Evolutionary conservation across 495 filamentous ascomycete genomes (phyloP), one percentile per base, ranked within the genome.

Genomic region (Stereocaulon alpinum): DNA sequence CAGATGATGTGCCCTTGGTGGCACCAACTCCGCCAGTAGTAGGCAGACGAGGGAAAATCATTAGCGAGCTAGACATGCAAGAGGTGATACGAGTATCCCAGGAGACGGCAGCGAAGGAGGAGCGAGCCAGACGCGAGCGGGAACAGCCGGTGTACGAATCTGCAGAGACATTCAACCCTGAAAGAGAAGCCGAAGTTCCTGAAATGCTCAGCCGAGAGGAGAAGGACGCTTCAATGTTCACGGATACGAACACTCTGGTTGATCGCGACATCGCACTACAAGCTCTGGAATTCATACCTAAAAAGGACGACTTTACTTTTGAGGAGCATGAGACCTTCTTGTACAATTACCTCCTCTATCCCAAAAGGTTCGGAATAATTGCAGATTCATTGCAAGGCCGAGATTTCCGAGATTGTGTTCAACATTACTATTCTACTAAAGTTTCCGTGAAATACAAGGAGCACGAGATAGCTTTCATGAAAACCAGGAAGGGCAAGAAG

Each of bases 391-490:
- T 96, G 14, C 78, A 83, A 12, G 76, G 80, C 22, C 84, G 91
- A 18, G 84, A 86, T 63, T 93, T 86, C 72, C 83, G 87, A 63
- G 83, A 91, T 51, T 94, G 88, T 68, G 96, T 98, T 63, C 78
- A 89, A 63, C 94, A 97, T 70, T 97, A 98, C 70, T 98, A 98
- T 70, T 80, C 91, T 62, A 95, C 87, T 58, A 98, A 98, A 71
- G 84, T 87, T 66, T 80, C 84, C 59, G 82, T 84, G 27, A 89
- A 89, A 59, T 92, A 96, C 66, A 94, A 95, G 71, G 50, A 77
- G 73, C 30, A 91, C 82, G 72, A 85, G 83, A 59, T 44, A 30
- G 53, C 52, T 10, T 64, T 62, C 49, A 54, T 52, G 40, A 62
- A 84, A 71, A 84, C 82, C 30, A 85, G 80, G 52, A 82, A 75